A percentile compares a stretch with the other conserved stretches of the same genome.
Conservation (phyloP, 2,329 filamentous ascomycete genomes). For the Talaromyces sp. region DNA sequence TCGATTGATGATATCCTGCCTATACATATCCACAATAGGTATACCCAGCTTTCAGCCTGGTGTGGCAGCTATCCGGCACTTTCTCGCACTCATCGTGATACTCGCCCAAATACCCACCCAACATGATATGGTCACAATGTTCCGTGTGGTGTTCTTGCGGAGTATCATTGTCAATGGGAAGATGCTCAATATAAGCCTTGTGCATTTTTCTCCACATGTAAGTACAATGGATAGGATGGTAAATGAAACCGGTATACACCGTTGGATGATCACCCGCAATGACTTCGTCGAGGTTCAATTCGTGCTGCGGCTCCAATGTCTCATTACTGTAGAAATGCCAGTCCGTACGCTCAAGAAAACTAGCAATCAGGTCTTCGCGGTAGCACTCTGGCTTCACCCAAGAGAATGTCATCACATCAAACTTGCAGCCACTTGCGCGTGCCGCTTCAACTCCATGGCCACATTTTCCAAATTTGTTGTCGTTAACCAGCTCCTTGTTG, state of each 20-base stretch:
- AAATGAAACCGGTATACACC: constrained; percentile 7
- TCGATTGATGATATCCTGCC: no score
- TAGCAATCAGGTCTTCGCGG: constrained; percentile 15
- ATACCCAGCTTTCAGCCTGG: no score
- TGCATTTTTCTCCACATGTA: constrained; percentile 14
- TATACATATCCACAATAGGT: no score
- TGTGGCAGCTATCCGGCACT: no score
- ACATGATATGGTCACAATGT: background rate
- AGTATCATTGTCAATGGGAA: background rate
- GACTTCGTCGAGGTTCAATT: background rate
- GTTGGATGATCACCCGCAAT: background rate
- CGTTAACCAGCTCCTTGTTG: no score
- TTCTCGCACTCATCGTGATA: no score
- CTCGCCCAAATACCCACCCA: no score
- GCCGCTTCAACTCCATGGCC: constrained; percentile 13
- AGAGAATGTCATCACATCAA: constrained; percentile 21
- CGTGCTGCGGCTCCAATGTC: background rate
- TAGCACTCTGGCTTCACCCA: constrained; percentile 21
- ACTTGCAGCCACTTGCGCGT: constrained; percentile 15
- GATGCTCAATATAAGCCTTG: background rate
- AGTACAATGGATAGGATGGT: constrained; percentile 13
- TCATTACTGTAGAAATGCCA: constrained; percentile 11
- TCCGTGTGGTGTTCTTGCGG: background rate
- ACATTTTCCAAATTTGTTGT: background rate
- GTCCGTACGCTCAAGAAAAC: constrained; percentile 12